These are phyloP conservation scores for Trypanosoma cruzi DNA, from an alignment of 208 protist species.

Conservation along the genomic window DNA sequence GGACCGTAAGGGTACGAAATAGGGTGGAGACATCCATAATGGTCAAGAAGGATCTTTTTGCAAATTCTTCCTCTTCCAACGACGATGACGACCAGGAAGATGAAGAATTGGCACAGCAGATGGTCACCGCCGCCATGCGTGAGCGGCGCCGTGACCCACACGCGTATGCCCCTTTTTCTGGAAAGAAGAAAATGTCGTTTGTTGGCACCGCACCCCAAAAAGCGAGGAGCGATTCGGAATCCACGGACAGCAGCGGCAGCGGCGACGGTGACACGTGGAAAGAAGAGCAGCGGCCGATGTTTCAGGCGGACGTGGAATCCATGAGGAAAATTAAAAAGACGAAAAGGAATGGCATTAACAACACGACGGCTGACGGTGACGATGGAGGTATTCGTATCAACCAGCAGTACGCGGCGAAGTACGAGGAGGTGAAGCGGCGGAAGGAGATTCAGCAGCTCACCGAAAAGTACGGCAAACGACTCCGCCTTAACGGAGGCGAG, in stretches of 20 bases:
- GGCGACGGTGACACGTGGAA: neutral
- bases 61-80: constrained; percentile 10
- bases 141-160: constrained; percentile 72
- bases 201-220: neutral
- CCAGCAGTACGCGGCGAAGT: constrained; percentile 75
- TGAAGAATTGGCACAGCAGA: constrained; percentile 41
- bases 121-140: constrained; percentile 46
- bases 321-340: neutral
- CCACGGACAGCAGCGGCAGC: neutral
- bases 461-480: constrained; percentile 78
- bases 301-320: neutral
- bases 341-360: neutral
- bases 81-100: constrained; percentile 12
- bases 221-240: neutral
- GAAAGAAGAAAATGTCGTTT: constrained; percentile 1
- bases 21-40: constrained; percentile 1
- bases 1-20: neutral
- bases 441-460: constrained; percentile 87
- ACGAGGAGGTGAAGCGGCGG: constrained; percentile 89
- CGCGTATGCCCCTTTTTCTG: constrained; percentile 31
- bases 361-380: constrained; percentile 15
- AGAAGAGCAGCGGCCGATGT: neutral
- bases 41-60: constrained; percentile 33
- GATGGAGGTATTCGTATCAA: constrained; percentile 66
- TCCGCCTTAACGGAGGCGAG: constrained; percentile 39